These are phyloP conservation scores for Pistacia atlantica DNA, from an alignment of 345 rosid species.

Conservation along the genomic window DNA sequence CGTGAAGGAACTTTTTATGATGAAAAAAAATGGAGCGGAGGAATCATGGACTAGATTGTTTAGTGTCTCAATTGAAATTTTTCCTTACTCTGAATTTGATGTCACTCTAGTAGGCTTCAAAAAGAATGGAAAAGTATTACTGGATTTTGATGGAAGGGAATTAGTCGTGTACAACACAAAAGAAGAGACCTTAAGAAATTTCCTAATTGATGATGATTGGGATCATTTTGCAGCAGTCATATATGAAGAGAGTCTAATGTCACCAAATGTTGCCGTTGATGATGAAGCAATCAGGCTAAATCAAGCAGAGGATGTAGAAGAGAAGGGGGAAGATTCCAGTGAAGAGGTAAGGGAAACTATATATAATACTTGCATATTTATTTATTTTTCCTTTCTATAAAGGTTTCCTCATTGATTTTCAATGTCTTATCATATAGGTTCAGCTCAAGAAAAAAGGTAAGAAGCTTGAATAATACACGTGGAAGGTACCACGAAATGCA, in stretches of 20 bases:
- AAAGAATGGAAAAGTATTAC: constrained; percentile 20
- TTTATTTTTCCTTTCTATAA: no score
- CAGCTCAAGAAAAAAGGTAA: no score
- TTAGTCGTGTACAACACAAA: background rate
- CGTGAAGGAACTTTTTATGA: constrained; percentile 21
- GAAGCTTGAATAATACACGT: no score
- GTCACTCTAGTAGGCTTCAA: constrained; percentile 29
- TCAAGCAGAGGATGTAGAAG: no score
- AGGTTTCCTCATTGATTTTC: no score
- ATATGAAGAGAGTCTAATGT: constrained; percentile 4
- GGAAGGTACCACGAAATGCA: no score
- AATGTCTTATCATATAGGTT: no score
- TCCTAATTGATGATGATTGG: background rate
- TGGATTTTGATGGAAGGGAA: constrained; percentile 20
- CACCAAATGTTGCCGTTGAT: background rate
- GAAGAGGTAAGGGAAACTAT: no score
- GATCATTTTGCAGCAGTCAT: background rate
- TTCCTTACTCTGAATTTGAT: background rate
- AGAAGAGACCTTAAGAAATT: background rate
- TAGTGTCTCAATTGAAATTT: constrained; percentile 20
- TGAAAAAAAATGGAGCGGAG: constrained; percentile 30
- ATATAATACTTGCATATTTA: no score
- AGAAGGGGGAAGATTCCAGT: no score
- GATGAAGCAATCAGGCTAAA: background rate
- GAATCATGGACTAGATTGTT: constrained; percentile 30